Conservation (phyloP, 768 basidiomycete species). For the Gymnopilus junonius region DNA sequence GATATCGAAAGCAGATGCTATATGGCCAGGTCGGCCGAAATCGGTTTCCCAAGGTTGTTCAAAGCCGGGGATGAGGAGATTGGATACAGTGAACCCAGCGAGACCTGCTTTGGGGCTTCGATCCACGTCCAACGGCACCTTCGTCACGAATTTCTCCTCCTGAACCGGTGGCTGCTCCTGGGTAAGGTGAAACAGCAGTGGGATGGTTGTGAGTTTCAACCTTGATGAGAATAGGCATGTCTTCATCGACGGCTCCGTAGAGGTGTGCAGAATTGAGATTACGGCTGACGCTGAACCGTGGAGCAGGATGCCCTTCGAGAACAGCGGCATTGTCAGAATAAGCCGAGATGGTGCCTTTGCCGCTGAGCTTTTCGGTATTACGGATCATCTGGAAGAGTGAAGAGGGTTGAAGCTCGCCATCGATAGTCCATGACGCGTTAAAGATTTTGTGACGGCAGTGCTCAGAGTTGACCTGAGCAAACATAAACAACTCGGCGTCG, state of each 20-base stretch:
- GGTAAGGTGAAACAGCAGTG: conserved; percentile 96
- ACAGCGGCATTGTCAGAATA: conserved; percentile 99
- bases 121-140: conserved; percentile 93
- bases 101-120: conserved; percentile 96
- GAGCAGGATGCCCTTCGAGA: conserved; percentile 73
- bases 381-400: conserved; percentile 97
- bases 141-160: conserved; percentile 99
- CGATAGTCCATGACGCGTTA: conserved; percentile 95
- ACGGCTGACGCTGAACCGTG: conserved; percentile 66
- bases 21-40: conserved; percentile 88
- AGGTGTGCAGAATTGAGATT: conserved; percentile 31
- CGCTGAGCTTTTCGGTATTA: conserved; percentile 84
- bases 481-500: conserved; percentile 99
- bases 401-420: conserved; percentile 61
- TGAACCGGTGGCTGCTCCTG: conserved; percentile 98
- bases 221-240: conserved; percentile 91
- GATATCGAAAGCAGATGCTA: conserved; percentile 93
- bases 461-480: conserved; percentile 99
- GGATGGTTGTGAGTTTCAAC: conserved; percentile 99
- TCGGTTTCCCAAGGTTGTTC: conserved; percentile 96
- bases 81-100: conserved; percentile 90
- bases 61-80: conserved; percentile 90
- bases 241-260: conserved; percentile 66
- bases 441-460: conserved; percentile 99
- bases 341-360: conserved; percentile 87